Base-by-base conservation (phyloP, 2,329 filamentous ascomycete genomes). In the Helminthosporium solani region DNA sequence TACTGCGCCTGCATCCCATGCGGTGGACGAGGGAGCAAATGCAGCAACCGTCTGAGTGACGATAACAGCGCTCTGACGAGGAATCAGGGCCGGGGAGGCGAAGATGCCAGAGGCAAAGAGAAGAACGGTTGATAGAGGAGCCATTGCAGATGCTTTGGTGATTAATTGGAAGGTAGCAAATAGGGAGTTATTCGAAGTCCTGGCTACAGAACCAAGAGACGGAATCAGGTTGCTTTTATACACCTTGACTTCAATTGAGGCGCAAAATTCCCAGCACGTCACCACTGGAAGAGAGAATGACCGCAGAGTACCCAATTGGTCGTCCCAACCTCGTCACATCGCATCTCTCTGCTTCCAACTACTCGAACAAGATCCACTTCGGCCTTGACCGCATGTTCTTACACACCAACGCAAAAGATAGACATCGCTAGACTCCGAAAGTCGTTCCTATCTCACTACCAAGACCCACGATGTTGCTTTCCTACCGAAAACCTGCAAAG, bases 1-100 rank as follows among this genome's bases (percentile, higher is more conserved):
- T 7, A 73, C 67, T 2, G 70, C 71, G 11, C 74, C 75, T 3
- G 54, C 47, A n/a, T 66, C 52, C 66, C 67, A 70, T 11, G 61
- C 52, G 7, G 57, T 60, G 8, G 54, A 41, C 12, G 52, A 50
- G 16, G 61, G 52, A 27, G 52, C 50, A 9, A 54, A 33, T 31
- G 52, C 46, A 19, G 43, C 33, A 15, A 55, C 52, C 15, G 58
- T 57, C 15, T 57, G 46, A 12, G 65, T 63, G 42, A 57, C 51
- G 7, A 59, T 63, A 2, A 53, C 52, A n/a, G 46, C 43, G 7
- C 51, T 48, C 34, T 60, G 53, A 33, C 61, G 57, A 25, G 46
- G 51, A 16, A 52, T 42, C 16, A 60, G 50, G 28, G 50, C 54
- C 35, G 63, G 66, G 15, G 58, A 60, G n/a, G 64, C 63, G 25